Percentiles rank a stretch among this genome's conserved stretches.
Evolutionary conservation across 108 stramenopile species (phyloP).

Genomic region (Pseudonitzschia multiseries): DNA sequence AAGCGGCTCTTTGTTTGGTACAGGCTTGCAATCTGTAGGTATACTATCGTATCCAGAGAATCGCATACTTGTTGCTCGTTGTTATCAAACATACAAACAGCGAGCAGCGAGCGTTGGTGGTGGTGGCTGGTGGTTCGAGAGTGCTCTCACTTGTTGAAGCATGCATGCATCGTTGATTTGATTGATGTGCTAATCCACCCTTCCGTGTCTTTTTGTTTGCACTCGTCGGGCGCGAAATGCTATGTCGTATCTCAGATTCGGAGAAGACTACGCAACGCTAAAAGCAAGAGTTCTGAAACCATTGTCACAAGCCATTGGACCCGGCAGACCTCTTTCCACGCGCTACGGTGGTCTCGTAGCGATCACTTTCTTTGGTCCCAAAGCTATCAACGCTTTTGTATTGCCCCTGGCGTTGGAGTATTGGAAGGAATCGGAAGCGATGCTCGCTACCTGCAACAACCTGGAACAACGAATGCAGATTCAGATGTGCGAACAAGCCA

Average conservation of each 20-base stretch:
- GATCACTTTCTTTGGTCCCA: slow-evolving; percentile 71
- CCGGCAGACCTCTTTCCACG: slow-evolving; percentile 43
- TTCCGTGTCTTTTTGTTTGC: not conserved
- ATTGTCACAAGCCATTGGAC: slow-evolving; percentile 53
- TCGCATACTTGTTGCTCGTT: not conserved
- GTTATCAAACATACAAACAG: not conserved
- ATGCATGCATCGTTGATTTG: slow-evolving; percentile 12
- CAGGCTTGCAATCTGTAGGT: slow-evolving; percentile 65
- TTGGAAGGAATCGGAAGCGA: slow-evolving; percentile 66
- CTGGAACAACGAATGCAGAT: slow-evolving; percentile 48
- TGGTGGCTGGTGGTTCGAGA: not conserved
- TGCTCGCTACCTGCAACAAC: slow-evolving; percentile 27
- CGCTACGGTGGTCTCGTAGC: slow-evolving; percentile 84
- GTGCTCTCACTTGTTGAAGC: not conserved
- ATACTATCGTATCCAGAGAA: not conserved
- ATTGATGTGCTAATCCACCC: not conserved
- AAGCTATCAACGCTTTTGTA: slow-evolving; percentile 79
- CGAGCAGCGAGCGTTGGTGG: too few species aligned
- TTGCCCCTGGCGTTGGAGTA: slow-evolving; percentile 62
- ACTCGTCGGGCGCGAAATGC: not conserved
- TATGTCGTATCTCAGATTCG: slow-evolving; percentile 39
- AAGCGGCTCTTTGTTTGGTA: slow-evolving; percentile 61
- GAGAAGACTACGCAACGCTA: slow-evolving; percentile 73
- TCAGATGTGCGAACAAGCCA: slow-evolving; percentile 70
- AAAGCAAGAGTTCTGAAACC: slow-evolving; percentile 68